These are phyloP conservation scores for Chytridium lagenaria DNA, from an alignment of 371 early-diverging fungal species.

Conservation along the genomic window DNA sequence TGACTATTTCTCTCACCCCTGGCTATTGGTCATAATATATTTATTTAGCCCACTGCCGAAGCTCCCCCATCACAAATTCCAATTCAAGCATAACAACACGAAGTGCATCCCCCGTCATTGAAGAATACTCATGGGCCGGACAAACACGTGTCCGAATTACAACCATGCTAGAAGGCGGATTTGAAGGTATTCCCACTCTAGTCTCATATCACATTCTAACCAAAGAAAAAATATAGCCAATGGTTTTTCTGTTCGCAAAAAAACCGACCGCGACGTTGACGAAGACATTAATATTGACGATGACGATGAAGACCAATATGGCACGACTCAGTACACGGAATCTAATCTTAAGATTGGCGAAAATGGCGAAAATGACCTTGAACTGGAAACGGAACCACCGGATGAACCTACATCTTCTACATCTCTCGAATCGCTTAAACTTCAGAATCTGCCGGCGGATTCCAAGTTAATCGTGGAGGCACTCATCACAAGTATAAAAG, in stretches of 20 bases:
- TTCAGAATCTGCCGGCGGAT: slow-evolving; percentile 45
- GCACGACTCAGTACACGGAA: slow-evolving; percentile 75
- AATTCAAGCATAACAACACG: not conserved
- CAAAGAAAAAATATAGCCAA: slow-evolving; percentile 46
- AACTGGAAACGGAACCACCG: too few species aligned
- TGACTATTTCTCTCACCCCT: not conserved
- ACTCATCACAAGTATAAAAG: slow-evolving; percentile 72
- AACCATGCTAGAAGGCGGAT: slow-evolving; percentile 84
- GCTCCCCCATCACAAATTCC: not conserved
- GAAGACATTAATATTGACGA: slow-evolving; percentile 83
- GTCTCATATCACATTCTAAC: not conserved
- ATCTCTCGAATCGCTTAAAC: not conserved
- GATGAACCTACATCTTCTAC: not conserved
- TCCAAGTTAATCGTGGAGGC: slow-evolving; percentile 77
- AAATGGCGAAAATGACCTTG: not conserved
- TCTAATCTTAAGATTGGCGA: slow-evolving; percentile 48
- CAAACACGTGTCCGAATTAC: slow-evolving; percentile 81
- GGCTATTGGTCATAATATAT: too few species aligned
- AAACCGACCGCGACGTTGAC: slow-evolving; percentile 69
- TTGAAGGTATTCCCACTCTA: slow-evolving; percentile 43
- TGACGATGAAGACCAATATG: slow-evolving; percentile 76
- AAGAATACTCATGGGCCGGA: slow-evolving; percentile 87
- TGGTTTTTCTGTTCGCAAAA: slow-evolving; percentile 61
- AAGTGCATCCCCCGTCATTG: slow-evolving; percentile 51
- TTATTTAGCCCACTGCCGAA: too few species aligned